Base-by-base conservation (phyloP, 306 rosid genomes). In the Coriaria nepalensis region DNA sequence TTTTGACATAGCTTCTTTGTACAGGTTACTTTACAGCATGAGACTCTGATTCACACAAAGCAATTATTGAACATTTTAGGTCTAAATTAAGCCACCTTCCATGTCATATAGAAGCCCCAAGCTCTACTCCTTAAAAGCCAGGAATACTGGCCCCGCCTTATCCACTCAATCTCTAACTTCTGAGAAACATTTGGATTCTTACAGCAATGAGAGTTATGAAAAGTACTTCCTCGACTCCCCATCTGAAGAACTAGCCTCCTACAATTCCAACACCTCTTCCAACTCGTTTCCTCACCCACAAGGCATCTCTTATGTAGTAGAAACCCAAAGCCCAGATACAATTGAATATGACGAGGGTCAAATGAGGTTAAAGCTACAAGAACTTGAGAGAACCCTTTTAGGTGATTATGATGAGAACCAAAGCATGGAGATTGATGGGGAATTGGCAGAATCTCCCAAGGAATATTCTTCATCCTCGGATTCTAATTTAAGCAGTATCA, bases 371-470 rank as follows among this genome's bases (percentile, higher is more conserved):
- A 90, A 78, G 67, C 80, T 90, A 50, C 85, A 75, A 65, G 95
- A 85, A 69, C 47, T 85, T 68, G 98, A 90, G 76, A 85, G 87
- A 60, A 82, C 77, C 52, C 75, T 90, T 56, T 85, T 90, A 43
- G 78, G 71, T 44, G 95, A 84, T 33, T 71, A 76, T 9, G 87
- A 76, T 29, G 75, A 68, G 49, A 59, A 50, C 45, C 84, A 69
- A 51, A 68, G 70, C 80, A 81, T 82, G 98, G 95, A 90, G 64
- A 70, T 84, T n/a, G 95, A 80, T 44, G 77, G 67, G 5, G 85
- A 79, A 41, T 87, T 92, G 96, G 68, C 56, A 11, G 92, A 76
- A 55, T 87, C 95, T 0, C 80, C 95, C 12, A 83, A 83, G 70
- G 95, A 76, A 69, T 68, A n/a, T n/a, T n/a, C 78, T 34, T 81